Conservation (phyloP, 1,284 basidiomycete species). For the Bothia castanella region DNA sequence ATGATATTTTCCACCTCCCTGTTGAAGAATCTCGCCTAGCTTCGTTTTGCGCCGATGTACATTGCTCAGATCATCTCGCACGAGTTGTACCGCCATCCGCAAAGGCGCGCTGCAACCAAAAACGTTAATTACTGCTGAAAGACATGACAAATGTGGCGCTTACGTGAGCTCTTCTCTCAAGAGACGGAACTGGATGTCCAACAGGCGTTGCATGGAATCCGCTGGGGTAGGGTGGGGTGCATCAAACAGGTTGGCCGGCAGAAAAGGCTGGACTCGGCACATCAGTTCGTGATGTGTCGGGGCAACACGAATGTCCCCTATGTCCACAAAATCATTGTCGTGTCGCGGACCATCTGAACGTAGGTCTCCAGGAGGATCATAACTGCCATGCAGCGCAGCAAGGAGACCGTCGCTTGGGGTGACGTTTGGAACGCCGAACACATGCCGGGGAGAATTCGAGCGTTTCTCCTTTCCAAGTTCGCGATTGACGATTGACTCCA, state of each 20-base stretch:
- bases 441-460: constrained; percentile 13
- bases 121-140: background rate
- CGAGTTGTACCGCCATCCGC: constrained; percentile 44
- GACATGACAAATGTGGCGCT: constrained; percentile 19
- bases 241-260: constrained; percentile 53
- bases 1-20: constrained; percentile 48
- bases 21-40: constrained; percentile 37
- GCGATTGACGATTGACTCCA: constrained; percentile 43
- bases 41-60: constrained; percentile 25
- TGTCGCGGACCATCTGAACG: constrained; percentile 54
- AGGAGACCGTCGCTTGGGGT: constrained; percentile 33
- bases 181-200: constrained; percentile 69
- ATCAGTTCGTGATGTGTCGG: constrained; percentile 63
- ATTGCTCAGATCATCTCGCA: constrained; percentile 42
- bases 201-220: constrained; percentile 55
- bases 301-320: constrained; percentile 55
- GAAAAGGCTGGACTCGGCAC: constrained; percentile 43
- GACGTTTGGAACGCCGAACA: background rate
- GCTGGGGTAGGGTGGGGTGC: constrained; percentile 58
- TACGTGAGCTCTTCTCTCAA: constrained; percentile 66
- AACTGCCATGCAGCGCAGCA: constrained; percentile 40
- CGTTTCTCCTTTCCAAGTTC: constrained; percentile 30
- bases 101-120: constrained; percentile 43
- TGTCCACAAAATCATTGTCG: constrained; percentile 59
- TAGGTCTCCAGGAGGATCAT: constrained; percentile 53